These are phyloP conservation scores for Saitozyma sp. DNA, from an alignment of 768 basidiomycete genomes.

Conservation along the genomic window DNA sequence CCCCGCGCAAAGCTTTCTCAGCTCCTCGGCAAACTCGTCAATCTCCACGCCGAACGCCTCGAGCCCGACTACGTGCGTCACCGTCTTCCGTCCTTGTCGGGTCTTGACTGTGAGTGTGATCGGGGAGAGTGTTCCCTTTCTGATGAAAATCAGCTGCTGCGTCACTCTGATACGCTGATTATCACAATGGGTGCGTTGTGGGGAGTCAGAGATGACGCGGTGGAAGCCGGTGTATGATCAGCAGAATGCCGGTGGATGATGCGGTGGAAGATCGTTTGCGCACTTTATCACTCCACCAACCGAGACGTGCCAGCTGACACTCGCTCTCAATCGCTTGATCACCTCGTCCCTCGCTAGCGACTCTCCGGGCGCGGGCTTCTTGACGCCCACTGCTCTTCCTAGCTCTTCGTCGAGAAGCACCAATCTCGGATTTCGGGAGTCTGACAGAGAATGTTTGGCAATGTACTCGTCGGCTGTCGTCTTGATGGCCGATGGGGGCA, in stretches of 20 bases:
- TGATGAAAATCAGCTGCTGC: constrained; percentile 71
- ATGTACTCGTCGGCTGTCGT: constrained; percentile 64
- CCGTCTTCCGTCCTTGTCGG: constrained; percentile 74
- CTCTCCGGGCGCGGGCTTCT: constrained; percentile 46
- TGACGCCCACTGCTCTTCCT: constrained; percentile 48
- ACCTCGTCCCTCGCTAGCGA: constrained; percentile 54
- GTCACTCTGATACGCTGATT: constrained; percentile 54
- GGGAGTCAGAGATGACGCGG: neutral
- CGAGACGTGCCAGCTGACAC: constrained; percentile 46
- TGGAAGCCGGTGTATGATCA: too few species aligned
- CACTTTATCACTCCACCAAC: constrained; percentile 51
- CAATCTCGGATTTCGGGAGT: constrained; percentile 66
- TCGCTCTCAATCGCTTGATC: constrained; percentile 46
- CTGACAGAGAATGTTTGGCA: constrained; percentile 62
- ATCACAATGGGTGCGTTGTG: constrained; percentile 60
- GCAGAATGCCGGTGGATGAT: too few species aligned
- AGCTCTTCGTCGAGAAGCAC: constrained; percentile 64
- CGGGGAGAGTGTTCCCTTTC: constrained; percentile 74
- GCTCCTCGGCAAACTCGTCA: constrained; percentile 73
- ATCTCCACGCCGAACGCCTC: constrained; percentile 72
- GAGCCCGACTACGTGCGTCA: constrained; percentile 74
- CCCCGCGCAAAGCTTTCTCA: constrained; percentile 73
- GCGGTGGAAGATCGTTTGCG: constrained; percentile 4
- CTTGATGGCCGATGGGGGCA: constrained; percentile 26
- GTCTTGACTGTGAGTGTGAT: constrained; percentile 69